Base-by-base conservation (phyloP, 1,284 basidiomycete genomes). In the Ustilago esculenta region DNA sequence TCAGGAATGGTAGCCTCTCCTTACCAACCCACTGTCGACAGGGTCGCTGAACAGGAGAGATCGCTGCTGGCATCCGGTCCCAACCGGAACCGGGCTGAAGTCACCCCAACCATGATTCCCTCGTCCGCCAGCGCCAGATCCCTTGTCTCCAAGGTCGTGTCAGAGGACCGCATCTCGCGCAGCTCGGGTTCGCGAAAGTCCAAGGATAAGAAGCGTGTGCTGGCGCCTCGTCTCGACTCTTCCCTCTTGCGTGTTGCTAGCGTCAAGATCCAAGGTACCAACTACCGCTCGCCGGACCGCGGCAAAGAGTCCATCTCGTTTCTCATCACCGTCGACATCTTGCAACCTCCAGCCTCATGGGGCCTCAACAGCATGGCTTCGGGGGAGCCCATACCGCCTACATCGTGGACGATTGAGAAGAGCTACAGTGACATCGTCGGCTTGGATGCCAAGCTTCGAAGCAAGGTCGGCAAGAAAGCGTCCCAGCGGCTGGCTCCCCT, bases 401-500 rank as follows among this genome's bases (percentile, higher is more conserved):
- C 90, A 76, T n/a, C 82, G 5, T 98, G 95, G 94, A 90, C 87
- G 75, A 87, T 98, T 24, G 93, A 96, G 84, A 98, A 98, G 84
- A 85, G 92, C 82, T 95, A 94, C 83, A 90, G 89, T 49, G 94
- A 97, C 69, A 91, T 98, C 32, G 84, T 95, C 29, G 88, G 87
- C 40, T 85, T 98, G 43, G 95, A 98, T 77, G 79, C 81, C 25
- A 80, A 80, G 27, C 82, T 88, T 34, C 84, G 85, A 75, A 86
- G 85, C 58, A 89, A 91, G 64, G 89, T 85, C 85, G 79, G 72
- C 24, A 87, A 87, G 72, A 85, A 90, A 42, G 86, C 86, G 23
- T 91, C 92, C 84, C 91, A 88, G 83, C 72, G 66, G 18, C 88
- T 98, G 50, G 88, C 87, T 18, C 86, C 85, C 39, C 82, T 98